Evolutionary conservation across 768 basidiomycete genomes (phyloP).

Genomic region (Dentipellis fragilis): DNA sequence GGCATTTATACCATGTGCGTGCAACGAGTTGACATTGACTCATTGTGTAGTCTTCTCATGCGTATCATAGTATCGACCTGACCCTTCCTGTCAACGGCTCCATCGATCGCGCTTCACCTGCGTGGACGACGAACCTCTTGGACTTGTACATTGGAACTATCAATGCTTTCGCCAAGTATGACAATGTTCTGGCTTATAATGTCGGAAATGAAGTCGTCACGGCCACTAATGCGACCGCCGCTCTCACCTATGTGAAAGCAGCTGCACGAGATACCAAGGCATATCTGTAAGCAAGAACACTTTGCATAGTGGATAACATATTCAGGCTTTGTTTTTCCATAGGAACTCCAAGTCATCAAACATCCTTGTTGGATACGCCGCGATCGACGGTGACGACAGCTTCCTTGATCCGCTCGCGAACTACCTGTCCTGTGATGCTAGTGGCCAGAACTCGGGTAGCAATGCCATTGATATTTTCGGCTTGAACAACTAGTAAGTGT

Average conservation of each 20-base stretch:
- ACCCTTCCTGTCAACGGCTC: slow-evolving; percentile 81
- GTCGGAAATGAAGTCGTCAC: slow-evolving; percentile 80
- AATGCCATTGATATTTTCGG: slow-evolving; percentile 80
- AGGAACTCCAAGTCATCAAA: slow-evolving; percentile 46
- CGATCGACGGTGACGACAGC: slow-evolving; percentile 60
- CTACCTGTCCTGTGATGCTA: slow-evolving; percentile 70
- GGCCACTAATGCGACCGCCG: slow-evolving; percentile 39
- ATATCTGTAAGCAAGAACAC: slow-evolving; percentile 51
- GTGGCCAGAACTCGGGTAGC: slow-evolving; percentile 38
- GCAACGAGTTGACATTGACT: not conserved
- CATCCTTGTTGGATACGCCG: slow-evolving; percentile 75
- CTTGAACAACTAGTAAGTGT: slow-evolving; percentile 72
- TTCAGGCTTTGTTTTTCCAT: not conserved
- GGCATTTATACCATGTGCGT: slow-evolving; percentile 86
- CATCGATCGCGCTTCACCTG: slow-evolving; percentile 58
- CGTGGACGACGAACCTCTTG: slow-evolving; percentile 77
- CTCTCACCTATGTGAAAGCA: slow-evolving; percentile 79
- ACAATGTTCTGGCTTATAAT: slow-evolving; percentile 85
- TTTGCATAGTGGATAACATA: not conserved
- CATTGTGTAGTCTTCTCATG: not conserved
- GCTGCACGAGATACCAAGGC: slow-evolving; percentile 84
- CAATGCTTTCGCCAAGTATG: slow-evolving; percentile 70
- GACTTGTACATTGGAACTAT: slow-evolving; percentile 74
- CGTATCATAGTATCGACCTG: slow-evolving; percentile 61
- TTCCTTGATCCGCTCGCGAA: slow-evolving; percentile 64